phyloP scores from a whole-genome alignment of 176 grass and related monocot genomes.

The Avena insularis region DNA sequence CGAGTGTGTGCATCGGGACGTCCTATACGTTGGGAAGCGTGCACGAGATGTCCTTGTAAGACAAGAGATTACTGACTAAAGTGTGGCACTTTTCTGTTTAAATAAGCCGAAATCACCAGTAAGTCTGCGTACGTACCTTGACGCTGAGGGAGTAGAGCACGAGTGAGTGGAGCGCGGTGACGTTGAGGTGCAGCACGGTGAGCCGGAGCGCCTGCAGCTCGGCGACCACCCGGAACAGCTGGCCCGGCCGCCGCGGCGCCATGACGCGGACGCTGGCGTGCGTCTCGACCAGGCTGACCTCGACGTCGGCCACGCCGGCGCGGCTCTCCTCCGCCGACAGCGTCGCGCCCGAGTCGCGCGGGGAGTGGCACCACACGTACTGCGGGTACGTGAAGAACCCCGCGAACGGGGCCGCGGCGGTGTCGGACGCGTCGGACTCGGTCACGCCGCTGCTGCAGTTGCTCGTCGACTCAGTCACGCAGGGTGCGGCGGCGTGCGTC shows the following conservation, averaged over 20 bases:
- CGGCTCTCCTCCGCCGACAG: slow-evolving; percentile 32
- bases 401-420: slow-evolving; percentile 65
- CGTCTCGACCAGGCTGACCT: slow-evolving; percentile 88
- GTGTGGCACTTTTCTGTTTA: neutral
- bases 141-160: slow-evolving; percentile 78
- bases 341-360: slow-evolving; percentile 42
- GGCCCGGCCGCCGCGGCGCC: slow-evolving; percentile 57
- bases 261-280: slow-evolving; percentile 85
- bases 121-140: slow-evolving; percentile 55
- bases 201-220: slow-evolving; percentile 68
- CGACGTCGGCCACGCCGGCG: slow-evolving; percentile 76
- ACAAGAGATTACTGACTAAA: neutral
- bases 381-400: slow-evolving; percentile 93
- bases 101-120: neutral
- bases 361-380: slow-evolving; percentile 75
- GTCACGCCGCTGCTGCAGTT: slow-evolving; percentile 59
- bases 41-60: neutral
- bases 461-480: slow-evolving; percentile 44
- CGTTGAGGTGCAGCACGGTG: slow-evolving; percentile 78
- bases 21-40: slow-evolving; percentile 8
- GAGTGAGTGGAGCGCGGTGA: slow-evolving; percentile 68
- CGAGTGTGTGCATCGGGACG: slow-evolving; percentile 2
- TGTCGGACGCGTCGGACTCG: slow-evolving; percentile 33
- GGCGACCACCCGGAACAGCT: slow-evolving; percentile 69
- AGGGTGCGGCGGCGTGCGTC: neutral